phyloP scores from a whole-genome alignment of 306 rosid genomes.

The Fagus crenata region DNA sequence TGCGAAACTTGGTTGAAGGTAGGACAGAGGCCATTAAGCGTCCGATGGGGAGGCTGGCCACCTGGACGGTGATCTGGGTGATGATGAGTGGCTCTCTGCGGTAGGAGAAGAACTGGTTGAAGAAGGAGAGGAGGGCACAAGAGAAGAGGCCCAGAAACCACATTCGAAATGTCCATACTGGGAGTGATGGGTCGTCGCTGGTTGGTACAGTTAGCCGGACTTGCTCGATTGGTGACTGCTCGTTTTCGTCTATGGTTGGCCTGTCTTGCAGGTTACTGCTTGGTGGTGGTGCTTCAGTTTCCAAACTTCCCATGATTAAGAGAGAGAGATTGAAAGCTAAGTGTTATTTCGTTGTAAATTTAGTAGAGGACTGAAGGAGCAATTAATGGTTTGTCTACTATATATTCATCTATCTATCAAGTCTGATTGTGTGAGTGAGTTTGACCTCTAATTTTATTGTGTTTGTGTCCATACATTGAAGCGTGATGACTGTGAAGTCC shows the following conservation, averaged over 20 bases:
- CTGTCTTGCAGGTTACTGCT: neutral
- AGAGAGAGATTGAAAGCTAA: neutral
- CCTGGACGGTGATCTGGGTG: constrained; percentile 62
- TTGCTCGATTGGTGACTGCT: constrained; percentile 61
- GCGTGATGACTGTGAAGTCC: too few species aligned
- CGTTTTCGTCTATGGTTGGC: constrained; percentile 34
- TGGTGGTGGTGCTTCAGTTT: neutral
- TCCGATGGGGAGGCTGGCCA: constrained; percentile 67
- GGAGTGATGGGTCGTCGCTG: constrained; percentile 58
- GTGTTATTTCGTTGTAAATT: too few species aligned
- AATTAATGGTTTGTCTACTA: too few species aligned
- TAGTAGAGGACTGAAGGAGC: too few species aligned
- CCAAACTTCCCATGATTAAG: neutral
- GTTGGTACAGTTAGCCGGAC: constrained; percentile 66
- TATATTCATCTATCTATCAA: too few species aligned
- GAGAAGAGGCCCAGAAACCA: constrained; percentile 71
- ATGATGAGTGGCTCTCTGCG: constrained; percentile 65
- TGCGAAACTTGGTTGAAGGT: constrained; percentile 38
- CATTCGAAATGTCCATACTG: constrained; percentile 90
- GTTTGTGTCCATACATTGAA: too few species aligned
- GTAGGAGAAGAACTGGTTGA: constrained; percentile 81
- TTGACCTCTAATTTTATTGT: too few species aligned
- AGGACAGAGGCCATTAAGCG: constrained; percentile 61
- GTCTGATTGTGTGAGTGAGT: too few species aligned
- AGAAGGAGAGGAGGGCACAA: constrained; percentile 58